phyloP scores from a whole-genome alignment of 306 rosid genomes.

The Arachis hypogaea region DNA sequence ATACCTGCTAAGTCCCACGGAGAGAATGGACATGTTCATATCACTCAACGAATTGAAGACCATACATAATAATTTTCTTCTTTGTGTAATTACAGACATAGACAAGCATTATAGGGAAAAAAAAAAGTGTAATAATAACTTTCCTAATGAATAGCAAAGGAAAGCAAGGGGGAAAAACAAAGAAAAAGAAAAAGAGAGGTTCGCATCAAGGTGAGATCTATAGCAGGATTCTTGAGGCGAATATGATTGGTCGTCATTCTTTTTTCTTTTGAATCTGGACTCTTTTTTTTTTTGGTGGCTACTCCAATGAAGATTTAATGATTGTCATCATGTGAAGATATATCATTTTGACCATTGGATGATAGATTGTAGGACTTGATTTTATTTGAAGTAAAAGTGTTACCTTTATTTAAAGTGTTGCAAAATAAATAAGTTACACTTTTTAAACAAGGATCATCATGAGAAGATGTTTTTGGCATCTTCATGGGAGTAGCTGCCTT shows the following conservation, averaged over 20 bases:
- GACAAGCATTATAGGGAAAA: conserved; percentile 15
- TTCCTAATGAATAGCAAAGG: conserved; percentile 18
- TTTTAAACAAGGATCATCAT: too few relatives aligned
- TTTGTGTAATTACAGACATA: conserved; percentile 48
- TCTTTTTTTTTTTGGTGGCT: not conserved
- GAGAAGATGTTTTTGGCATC: too few relatives aligned
- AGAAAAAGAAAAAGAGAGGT: conserved; percentile 15
- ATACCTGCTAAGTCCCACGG: not conserved
- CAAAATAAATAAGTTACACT: too few relatives aligned
- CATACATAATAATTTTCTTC: conserved; percentile 50
- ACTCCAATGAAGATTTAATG: too few relatives aligned
- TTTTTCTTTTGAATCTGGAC: not conserved
- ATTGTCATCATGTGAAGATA: too few relatives aligned
- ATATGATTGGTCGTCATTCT: conserved; percentile 29
- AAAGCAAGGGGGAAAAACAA: not conserved
- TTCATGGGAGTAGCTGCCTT: too few relatives aligned
- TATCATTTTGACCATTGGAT: too few relatives aligned
- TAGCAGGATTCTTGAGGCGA: conserved; percentile 36
- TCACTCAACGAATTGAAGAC: conserved; percentile 22
- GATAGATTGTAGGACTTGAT: too few relatives aligned
- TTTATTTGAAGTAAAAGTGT: too few relatives aligned
- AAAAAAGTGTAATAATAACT: conserved; percentile 37
- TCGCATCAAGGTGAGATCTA: conserved; percentile 34
- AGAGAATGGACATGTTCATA: conserved; percentile 36
- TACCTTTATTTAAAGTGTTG: too few relatives aligned